Percentiles rank a stretch among this genome's conserved stretches.
Evolutionary conservation across 2,329 filamentous ascomycete species (phyloP).

Genomic region (Aspergillus fructus): DNA sequence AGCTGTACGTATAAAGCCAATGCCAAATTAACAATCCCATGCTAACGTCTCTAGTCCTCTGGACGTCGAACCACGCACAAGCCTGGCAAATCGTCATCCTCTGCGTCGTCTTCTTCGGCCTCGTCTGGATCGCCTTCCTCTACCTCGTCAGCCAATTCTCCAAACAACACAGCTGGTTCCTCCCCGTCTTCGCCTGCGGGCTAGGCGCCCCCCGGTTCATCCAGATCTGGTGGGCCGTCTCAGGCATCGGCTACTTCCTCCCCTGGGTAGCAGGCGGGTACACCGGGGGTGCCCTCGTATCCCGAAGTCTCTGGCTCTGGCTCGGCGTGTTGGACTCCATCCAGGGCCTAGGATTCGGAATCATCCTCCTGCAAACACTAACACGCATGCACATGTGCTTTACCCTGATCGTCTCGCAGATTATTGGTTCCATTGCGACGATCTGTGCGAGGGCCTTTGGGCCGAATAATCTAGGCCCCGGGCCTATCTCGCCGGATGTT

Average conservation of each 20-base stretch:
- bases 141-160: constrained; percentile 56
- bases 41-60: constrained; percentile 54
- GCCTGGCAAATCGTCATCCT: constrained; percentile 59
- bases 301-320: constrained; percentile 64
- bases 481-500: constrained; percentile 64
- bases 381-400: constrained; percentile 66
- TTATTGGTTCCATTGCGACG: constrained; percentile 61
- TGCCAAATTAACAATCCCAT: too few relatives aligned
- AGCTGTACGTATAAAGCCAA: constrained; percentile 32
- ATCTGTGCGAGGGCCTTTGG: constrained; percentile 62
- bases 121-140: constrained; percentile 54
- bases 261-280: constrained; percentile 59
- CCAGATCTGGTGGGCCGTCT: constrained; percentile 66
- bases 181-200: constrained; percentile 67
- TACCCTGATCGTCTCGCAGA: constrained; percentile 60
- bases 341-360: constrained; percentile 66
- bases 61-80: constrained; percentile 47
- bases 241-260: constrained; percentile 59
- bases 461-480: constrained; percentile 62
- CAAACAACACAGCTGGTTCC: constrained; percentile 63
- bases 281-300: constrained; percentile 55
- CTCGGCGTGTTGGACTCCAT: constrained; percentile 64
- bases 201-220: constrained; percentile 65
- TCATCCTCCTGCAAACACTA: constrained; percentile 65
- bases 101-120: constrained; percentile 47